phyloP scores from a whole-genome alignment of 1,284 basidiomycete genomes.

The Somion occarium region DNA sequence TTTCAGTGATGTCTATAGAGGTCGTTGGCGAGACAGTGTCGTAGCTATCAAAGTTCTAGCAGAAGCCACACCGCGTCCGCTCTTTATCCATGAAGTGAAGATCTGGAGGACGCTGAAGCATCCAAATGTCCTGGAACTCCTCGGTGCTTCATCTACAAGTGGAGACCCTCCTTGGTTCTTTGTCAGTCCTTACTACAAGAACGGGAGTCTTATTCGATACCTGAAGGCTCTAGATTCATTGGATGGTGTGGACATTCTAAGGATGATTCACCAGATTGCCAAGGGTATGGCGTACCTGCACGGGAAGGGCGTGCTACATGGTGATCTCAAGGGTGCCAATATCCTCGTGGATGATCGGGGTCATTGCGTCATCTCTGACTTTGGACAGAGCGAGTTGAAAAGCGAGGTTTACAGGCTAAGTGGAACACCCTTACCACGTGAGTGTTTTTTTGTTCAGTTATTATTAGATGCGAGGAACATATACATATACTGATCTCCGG shows the following conservation, averaged over 20 bases:
- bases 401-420: conserved; percentile 60
- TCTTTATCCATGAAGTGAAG: conserved; percentile 33
- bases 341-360: conserved; percentile 65
- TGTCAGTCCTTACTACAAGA: conserved; percentile 52
- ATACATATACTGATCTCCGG: background rate
- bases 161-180: conserved; percentile 43
- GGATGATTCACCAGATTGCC: conserved; percentile 66
- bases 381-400: conserved; percentile 77
- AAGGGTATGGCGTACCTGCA: conserved; percentile 78
- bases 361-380: conserved; percentile 71
- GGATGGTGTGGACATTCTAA: conserved; percentile 38
- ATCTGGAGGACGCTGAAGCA: conserved; percentile 37
- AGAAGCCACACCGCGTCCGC: conserved; percentile 30
- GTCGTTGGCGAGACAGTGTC: conserved; percentile 52
- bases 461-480: conserved; percentile 2
- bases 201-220: conserved; percentile 41
- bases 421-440: conserved; percentile 48
- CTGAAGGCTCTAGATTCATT: conserved; percentile 32
- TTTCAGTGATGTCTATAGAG: conserved; percentile 68
- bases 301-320: conserved; percentile 58
- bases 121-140: conserved; percentile 36
- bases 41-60: conserved; percentile 50
- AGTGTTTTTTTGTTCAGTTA: conserved; percentile 28
- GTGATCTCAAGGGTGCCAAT: conserved; percentile 74
- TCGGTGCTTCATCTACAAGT: conserved; percentile 38